Evolutionary conservation across 345 rosid genomes (phyloP).

Genomic region (Dovyalis caffra): DNA sequence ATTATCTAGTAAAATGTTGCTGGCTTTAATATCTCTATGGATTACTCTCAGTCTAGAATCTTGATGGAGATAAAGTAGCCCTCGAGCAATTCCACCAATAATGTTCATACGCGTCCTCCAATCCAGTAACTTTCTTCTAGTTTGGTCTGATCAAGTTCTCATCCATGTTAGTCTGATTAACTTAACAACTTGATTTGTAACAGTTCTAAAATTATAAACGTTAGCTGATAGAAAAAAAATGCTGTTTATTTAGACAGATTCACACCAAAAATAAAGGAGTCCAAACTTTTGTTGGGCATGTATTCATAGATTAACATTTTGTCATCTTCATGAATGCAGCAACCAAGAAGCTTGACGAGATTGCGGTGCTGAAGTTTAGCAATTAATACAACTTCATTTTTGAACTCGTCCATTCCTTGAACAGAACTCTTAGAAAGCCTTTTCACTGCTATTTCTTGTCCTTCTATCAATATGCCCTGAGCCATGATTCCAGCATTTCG

Average conservation of each 20-base stretch:
- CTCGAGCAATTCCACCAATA: constrained; percentile 13
- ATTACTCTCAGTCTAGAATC: constrained; percentile 15
- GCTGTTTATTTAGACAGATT: too few species aligned
- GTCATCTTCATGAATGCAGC: constrained; percentile 13
- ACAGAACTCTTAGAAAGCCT: constrained; percentile 14
- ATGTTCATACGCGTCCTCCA: constrained; percentile 9
- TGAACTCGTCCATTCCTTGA: constrained; percentile 17
- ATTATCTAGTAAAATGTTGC: constrained; percentile 15
- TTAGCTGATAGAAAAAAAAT: neutral
- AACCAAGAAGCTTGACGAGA: constrained; percentile 19
- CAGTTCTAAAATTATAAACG: neutral
- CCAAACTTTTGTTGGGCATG: constrained; percentile 20
- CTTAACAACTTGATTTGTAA: neutral
- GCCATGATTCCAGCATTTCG: neutral
- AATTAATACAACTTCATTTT: constrained; percentile 14
- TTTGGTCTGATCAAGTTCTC: neutral
- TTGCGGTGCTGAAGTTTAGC: constrained; percentile 20
- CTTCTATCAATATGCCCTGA: neutral
- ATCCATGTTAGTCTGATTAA: neutral
- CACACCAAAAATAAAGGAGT: constrained; percentile 14
- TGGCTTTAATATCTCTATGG: constrained; percentile 19
- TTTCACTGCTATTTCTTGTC: constrained; percentile 16
- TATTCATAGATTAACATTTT: constrained; percentile 14
- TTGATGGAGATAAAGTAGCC: constrained; percentile 18
- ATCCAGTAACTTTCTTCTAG: neutral